Conservation (phyloP, 345 rosid species). For the Hypericum perforatum region DNA sequence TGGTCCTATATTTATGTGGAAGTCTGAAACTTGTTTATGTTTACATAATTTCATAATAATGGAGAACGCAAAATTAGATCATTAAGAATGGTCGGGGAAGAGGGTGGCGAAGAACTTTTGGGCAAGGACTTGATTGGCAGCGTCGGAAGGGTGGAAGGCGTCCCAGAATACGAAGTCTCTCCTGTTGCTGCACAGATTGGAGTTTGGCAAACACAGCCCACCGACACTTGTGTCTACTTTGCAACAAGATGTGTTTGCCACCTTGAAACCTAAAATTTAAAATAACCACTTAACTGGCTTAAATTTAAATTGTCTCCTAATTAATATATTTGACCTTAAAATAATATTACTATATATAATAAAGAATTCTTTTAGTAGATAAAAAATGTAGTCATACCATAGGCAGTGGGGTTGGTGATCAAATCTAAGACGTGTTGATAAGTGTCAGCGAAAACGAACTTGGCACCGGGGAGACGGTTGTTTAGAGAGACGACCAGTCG, state of each 20-base stretch:
- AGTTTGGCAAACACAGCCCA: slow-evolving; percentile 76
- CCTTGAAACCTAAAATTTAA: slow-evolving; percentile 66
- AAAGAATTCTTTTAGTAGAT: too few relatives aligned
- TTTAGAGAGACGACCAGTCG: slow-evolving; percentile 32
- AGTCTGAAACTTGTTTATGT: too few relatives aligned
- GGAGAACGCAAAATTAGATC: too few relatives aligned
- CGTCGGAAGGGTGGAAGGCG: slow-evolving; percentile 95
- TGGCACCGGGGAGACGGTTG: slow-evolving; percentile 38
- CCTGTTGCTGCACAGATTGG: slow-evolving; percentile 61
- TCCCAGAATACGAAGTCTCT: slow-evolving; percentile 81
- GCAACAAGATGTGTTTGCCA: slow-evolving; percentile 78
- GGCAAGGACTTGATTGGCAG: slow-evolving; percentile 69
- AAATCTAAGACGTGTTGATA: slow-evolving; percentile 52
- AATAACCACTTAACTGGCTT: too few relatives aligned
- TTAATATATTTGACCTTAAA: too few relatives aligned
- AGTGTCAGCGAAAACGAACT: slow-evolving; percentile 59
- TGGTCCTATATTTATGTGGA: too few relatives aligned
- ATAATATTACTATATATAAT: too few relatives aligned
- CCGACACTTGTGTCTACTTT: slow-evolving; percentile 74
- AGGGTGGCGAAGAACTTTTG: slow-evolving; percentile 42
- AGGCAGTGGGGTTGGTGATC: slow-evolving; percentile 42
- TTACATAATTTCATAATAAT: too few relatives aligned
- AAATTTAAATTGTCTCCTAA: too few relatives aligned
- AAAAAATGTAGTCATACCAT: slow-evolving; percentile 31
- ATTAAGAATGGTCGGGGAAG: slow-evolving; percentile 23